Base-by-base conservation (phyloP, 2,329 filamentous ascomycete species). In the Cladosporium sp. region DNA sequence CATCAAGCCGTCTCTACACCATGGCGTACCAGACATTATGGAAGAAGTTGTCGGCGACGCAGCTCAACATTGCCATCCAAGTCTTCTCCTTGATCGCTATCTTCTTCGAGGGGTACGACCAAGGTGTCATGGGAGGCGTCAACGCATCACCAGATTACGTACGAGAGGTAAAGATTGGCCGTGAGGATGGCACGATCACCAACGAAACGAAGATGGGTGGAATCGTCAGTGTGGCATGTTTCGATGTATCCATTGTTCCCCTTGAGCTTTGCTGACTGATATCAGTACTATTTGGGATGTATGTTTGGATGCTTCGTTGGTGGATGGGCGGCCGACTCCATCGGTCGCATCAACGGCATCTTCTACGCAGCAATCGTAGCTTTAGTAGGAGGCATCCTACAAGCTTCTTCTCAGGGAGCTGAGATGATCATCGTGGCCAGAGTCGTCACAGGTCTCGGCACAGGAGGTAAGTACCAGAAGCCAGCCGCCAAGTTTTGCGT, bases 111-210 rank as follows among this genome's bases (percentile, higher is more conserved):
- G 83, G 84, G 24, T 86, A 85, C 74, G 82, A 85, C 66, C 84
- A 85, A 69, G 83, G 83, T 61, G 82, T 85, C n/a, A 82, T 84
- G 78, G 83, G 83, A 59, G 81, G 80, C 49, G 82, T 85, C 59
- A 85, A 83, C 66, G 73, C 73, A 10, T 77, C 79, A 14, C 79
- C 79, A 1, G 71, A 75, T 59, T 83, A 80, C 71, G 77, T 82
- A 26, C 69, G 71, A 14, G 75, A 78, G 70, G 81, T 84, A 10
- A 78, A 79, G 54, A 84, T 85, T 55, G 83, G 84, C 18, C 59
- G 67, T 11, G 32, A 78, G 0, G 79, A 82, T 68, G 83, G 81
- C 30, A 80, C 76, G 3, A 79, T 85, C 32, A 85, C 82, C 12
- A 74, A 83, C 70, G 78, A 79, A 14, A 79, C 80, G 3, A 81